phyloP scores from a whole-genome alignment of 768 basidiomycete species.

The Saitozyma podzolica region DNA sequence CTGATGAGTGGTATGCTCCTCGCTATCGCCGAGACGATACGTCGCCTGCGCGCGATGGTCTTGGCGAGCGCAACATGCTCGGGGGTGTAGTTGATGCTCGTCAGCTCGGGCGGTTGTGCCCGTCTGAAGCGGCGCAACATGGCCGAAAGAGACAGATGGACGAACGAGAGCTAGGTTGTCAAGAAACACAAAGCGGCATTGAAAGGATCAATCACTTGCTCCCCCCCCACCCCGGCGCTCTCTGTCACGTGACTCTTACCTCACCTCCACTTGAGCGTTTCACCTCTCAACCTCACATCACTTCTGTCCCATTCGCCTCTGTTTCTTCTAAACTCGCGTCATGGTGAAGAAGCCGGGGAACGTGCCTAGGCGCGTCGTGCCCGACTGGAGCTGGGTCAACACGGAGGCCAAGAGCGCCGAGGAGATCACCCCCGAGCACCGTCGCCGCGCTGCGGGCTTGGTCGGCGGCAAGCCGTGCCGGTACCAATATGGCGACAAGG shows the following conservation, averaged over 20 bases:
- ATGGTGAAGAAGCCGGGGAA: too few species aligned
- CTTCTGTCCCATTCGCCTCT: too few species aligned
- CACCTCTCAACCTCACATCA: too few species aligned
- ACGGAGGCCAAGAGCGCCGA: constrained; percentile 62
- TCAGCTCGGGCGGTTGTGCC: constrained; percentile 12
- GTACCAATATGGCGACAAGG: constrained; percentile 1
- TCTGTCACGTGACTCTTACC: too few species aligned
- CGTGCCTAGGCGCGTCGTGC: too few species aligned
- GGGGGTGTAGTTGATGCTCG: constrained; percentile 24
- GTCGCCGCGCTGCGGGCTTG: constrained; percentile 68
- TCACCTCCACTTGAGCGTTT: too few species aligned
- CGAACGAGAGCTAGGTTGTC: too few species aligned
- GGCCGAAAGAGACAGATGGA: too few species aligned
- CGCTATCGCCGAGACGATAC: constrained; percentile 14
- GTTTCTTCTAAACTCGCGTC: too few species aligned
- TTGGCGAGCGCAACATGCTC: constrained; percentile 35
- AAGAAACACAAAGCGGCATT: too few species aligned
- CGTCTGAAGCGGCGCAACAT: constrained; percentile 23
- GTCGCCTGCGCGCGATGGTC: constrained; percentile 25
- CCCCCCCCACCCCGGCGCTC: too few species aligned
- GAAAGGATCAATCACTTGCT: too few species aligned
- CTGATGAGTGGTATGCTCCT: constrained; percentile 13
- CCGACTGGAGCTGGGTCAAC: constrained; percentile 75
- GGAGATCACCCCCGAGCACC: constrained; percentile 68
- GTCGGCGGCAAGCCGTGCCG: constrained; percentile 11